Percentiles rank a stretch among this genome's conserved stretches.
phyloP scores from a whole-genome alignment of 345 rosid species.

The Turritis glabra region DNA sequence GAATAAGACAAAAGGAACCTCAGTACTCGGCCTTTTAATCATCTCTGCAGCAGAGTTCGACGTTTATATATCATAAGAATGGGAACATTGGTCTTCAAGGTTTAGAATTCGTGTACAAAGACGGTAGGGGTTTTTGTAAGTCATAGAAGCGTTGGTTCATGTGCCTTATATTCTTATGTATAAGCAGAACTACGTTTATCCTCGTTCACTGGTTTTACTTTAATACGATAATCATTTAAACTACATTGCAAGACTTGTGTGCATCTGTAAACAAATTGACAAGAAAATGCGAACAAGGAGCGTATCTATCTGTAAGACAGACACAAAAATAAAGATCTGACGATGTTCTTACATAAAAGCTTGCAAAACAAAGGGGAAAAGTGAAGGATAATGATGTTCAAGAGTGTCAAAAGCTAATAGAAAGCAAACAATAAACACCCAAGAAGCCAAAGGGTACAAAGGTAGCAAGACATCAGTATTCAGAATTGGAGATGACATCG shows the following conservation, averaged over 20 bases:
- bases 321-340: neutral
- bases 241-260: neutral
- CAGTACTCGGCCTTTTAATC: neutral
- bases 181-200: neutral
- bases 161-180: neutral
- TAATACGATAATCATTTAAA: neutral
- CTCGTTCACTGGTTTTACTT: neutral
- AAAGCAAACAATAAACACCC: neutral
- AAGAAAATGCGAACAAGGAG: neutral
- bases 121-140: neutral
- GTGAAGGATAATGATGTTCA: neutral
- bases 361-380: neutral
- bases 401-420: constrained; percentile 9
- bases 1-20: constrained; percentile 9
- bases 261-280: neutral
- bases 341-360: constrained; percentile 11
- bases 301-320: neutral
- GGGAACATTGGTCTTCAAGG: neutral
- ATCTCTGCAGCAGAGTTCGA: constrained; percentile 8
- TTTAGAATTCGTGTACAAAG: constrained; percentile 13
- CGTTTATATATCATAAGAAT: neutral
- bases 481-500: constrained; percentile 85
- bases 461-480: constrained; percentile 46
- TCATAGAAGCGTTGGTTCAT: neutral
- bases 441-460: neutral